phyloP scores from a whole-genome alignment of 306 rosid species.

The Vigna unguiculata region DNA sequence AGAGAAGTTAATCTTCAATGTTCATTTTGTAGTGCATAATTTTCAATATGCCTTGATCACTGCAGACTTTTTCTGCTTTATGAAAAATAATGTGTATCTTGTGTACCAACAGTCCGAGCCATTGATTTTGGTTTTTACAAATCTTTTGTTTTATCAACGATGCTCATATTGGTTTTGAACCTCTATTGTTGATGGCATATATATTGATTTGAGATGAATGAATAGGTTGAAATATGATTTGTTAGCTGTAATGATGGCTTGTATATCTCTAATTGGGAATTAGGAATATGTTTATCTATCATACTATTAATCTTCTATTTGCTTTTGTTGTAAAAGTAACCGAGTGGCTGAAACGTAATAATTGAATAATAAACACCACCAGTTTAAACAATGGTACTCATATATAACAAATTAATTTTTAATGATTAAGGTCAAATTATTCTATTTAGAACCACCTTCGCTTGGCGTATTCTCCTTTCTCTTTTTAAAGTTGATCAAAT shows the following conservation, averaged over 20 bases:
- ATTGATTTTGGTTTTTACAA: conserved; percentile 22
- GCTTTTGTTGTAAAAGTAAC: background rate
- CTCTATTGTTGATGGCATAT: background rate
- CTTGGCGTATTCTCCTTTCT: no score
- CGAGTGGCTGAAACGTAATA: no score
- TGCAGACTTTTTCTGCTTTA: conserved; percentile 44
- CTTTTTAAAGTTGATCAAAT: no score
- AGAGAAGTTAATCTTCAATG: conserved; percentile 46
- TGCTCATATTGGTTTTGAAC: background rate
- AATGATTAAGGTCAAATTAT: no score
- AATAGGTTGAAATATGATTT: conserved; percentile 1
- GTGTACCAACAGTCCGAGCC: conserved; percentile 16
- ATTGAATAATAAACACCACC: background rate
- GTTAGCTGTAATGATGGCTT: background rate
- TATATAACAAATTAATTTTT: no score
- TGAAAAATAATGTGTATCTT: conserved; percentile 59
- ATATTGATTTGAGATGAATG: background rate
- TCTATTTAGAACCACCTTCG: no score
- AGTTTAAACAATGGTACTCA: no score
- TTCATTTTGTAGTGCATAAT: conserved; percentile 55
- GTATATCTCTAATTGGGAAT: conserved; percentile 22
- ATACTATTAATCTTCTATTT: background rate
- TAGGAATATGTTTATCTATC: no score
- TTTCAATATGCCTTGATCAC: conserved; percentile 43
- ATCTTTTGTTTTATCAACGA: background rate